Evolutionary conservation across 345 rosid species (phyloP), one percentile per base, ranked within the genome.

Genomic region (Pistacia vera): DNA sequence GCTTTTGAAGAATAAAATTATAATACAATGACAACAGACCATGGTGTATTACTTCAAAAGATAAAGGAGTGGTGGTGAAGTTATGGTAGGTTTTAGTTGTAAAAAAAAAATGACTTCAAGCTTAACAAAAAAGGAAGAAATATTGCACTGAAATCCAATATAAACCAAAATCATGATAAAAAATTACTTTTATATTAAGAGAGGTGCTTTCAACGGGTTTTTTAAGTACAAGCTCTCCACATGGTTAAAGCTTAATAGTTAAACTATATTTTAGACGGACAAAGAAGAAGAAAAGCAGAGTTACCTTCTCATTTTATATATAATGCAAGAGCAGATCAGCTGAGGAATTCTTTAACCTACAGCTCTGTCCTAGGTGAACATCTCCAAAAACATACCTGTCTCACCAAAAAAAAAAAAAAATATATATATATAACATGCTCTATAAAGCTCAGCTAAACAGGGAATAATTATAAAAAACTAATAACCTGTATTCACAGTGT

Each of bases 281-380:
- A 8, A 52, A 48, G 33, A 67, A 51, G 44, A n/a, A 48, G 70
- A 66, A 73, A 63, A 36, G 2, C 68, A 22, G 51, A 18, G 1
- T 38, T 77, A 82, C 91, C 86, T 84, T 78, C 67, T 63, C 78
- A 35, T 70, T 85, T 74, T 92, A 95, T 66, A 87, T 75, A 83
- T 95, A 93, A 81, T 90, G 89, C 81, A 78, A 85, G 71, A 91
- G 90, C 67, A 83, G 75, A 80, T 90, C 85, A 3, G 89, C 81
- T 57, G 92, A 83, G 18, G 99, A 85, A 80, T 86, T 91, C 91
- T 87, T 93, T 83, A 92, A 84, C 85, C 98, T 91, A 88, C 98
- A 96, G 86, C 99, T 96, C 83, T 96, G 99, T 81, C 97, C 99
- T 44, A 96, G 85, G 85, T 93, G 99, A 71, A 96, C 97, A 80